Evolutionary conservation across 1,139 yeast genomes (phyloP), one percentile per base, ranked within the genome.

Genomic region (Yamadazyma pseudoaaseri): DNA sequence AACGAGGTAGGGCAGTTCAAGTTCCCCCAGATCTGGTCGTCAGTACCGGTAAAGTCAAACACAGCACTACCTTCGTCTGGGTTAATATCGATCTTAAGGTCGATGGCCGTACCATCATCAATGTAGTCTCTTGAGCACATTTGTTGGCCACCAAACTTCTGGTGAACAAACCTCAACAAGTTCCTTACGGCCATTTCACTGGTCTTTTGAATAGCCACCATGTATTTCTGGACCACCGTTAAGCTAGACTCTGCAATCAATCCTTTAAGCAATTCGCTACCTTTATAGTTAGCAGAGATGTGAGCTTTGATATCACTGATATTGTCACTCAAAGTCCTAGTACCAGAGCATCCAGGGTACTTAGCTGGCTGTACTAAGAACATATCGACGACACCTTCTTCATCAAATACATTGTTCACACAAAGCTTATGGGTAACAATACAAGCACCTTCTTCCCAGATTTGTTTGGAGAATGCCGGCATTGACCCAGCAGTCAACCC

Each of bases 401-500:
- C 58, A 4, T 78, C 82, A 14, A 1, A 84, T n/a, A n/a, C 21
- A 20, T 14, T 26, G 20, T 20, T 16, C 20, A 14, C 39, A 29
- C 65, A 62, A 24, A 66, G 51, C 34, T 56, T 70, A 73, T 6
- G 77, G 70, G 36, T 62, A 36, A 62, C 61, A 36, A 79, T 73
- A 29, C 73, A 64, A 9, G 81, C 84, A 28, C 85, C 85, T 50
- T 79, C 85, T 48, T 78, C 77, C 65, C 73, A 74, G 16, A 79
- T 54, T 42, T 70, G 77, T 39, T 69, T 72, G 15, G 82, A 74
- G 41, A 70, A 68, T 2, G 84, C 79, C 3, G 81, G 79, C 73
- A 76, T 74, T 1, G 84, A 77, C 85, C 85, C 84, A 2, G 84
- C 81, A 12, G 76, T 56, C 32, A 75, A 58, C 17, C 84, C 84